These are phyloP conservation scores for Symmetrospora coprosmae DNA, from an alignment of 768 basidiomycete species.

Conservation along the genomic window DNA sequence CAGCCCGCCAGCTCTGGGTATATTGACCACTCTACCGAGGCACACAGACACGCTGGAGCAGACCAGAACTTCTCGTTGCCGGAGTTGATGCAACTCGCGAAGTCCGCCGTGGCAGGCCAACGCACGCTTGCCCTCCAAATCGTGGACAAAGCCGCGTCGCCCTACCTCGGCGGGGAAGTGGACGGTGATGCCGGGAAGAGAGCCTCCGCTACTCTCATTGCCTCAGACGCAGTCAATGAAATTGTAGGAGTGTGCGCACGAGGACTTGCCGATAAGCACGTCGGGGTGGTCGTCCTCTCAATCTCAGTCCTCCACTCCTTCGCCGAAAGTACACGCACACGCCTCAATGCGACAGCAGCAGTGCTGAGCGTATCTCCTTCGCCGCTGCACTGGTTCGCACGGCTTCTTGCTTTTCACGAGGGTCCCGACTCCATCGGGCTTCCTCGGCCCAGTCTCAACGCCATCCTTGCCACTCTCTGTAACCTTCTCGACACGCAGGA, in stretches of 20 bases:
- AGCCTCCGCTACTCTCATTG: not conserved
- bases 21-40: not conserved
- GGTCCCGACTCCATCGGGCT: not conserved
- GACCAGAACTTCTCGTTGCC: not conserved
- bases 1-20: not conserved
- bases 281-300: not conserved
- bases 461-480: not conserved
- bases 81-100: not conserved
- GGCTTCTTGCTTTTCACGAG: not conserved
- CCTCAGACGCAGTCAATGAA: constrained; percentile 2
- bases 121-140: constrained; percentile 3
- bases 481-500: not conserved
- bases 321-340: not conserved
- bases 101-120: constrained; percentile 10
- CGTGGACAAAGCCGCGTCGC: not conserved
- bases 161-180: too few species aligned
- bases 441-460: not conserved
- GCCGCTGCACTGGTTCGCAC: not conserved
- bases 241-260: not conserved
- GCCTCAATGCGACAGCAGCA: not conserved
- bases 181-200: too few species aligned
- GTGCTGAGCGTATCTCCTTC: not conserved
- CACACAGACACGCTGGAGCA: constrained; percentile 6
- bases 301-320: not conserved
- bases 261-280: not conserved